Evolutionary conservation across 805 yeast genomes (phyloP), one percentile per base, ranked within the genome.

Genomic region (Candida sphagnicola): DNA sequence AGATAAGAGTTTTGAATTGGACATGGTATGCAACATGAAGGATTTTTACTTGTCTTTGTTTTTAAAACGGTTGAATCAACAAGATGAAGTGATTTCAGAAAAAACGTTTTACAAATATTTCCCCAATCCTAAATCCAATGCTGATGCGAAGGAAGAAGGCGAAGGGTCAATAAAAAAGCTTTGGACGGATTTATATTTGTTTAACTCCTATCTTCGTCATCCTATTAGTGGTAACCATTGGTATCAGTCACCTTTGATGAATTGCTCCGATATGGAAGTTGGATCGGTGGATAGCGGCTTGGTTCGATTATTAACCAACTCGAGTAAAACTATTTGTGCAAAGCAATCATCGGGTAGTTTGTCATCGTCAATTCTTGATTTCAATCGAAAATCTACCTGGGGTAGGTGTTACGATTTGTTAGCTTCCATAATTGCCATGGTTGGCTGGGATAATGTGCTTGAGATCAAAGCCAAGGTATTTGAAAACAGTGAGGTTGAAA

Each of bases 381-480:
- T 64, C 40, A 51, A 50, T 33, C 50, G 50, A 26, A 56, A 50
- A 21, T 64, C 70, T 1, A 62, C 70, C 2, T 67, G 72, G 71
- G 74, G 73, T 8, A 53, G 69, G 31, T 51, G 62, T 1, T 91
- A 87, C 56, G 82, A 80, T 31, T 60, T 89, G 40, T 60, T 91
- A 40, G 79, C 95, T 4, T 67, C 78, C 6, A 74, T 93, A 46
- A 78, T 81, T 2, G 73, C 81, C 14, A 62, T 71, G 17, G 66
- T 81, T 29, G 96, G 96, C 3, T 91, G 99, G 99, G 87, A 86
- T 48, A 76, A 73, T 25, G 59, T 88, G 25, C 69, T 90, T 47
- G 66, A 69, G 40, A 53, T 81, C 28, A 77, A 96, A 42, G 78
- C 89, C 1, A 64, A 70, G 14, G 80, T 85, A 0, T 91, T 91